Evolutionary conservation across 345 rosid species (phyloP), one percentile per base, ranked within the genome.

Genomic region (Sonneratia alba): DNA sequence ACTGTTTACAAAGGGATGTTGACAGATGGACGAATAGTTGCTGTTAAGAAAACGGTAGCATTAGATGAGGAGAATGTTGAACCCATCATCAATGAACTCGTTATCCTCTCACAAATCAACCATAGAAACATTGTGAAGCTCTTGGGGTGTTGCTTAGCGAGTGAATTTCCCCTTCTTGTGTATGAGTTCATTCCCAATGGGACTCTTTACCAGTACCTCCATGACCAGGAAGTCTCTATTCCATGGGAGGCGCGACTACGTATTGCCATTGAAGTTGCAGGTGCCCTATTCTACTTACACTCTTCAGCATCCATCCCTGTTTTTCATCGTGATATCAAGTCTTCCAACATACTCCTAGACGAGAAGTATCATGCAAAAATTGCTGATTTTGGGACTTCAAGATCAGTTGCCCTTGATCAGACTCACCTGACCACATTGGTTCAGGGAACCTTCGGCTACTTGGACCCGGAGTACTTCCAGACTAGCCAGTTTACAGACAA

Each of bases 251-350:
- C 9, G 7, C 71, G 81, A 1, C 48, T 78, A 42, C 61, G 67
- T 24, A 74, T 78, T 43, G 77, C 72, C 34, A 74, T 34, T 36
- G 77, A 74, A 74, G 47, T 70, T 47, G 77, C 72, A 0, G 72
- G 61, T 32, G 78, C 78, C 19, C 71, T 71, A 11, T 62, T 68
- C 0, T 77, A 73, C 61, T 67, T 77, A 24, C 77, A 77, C 71
- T 70, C 71, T 3, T 57, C 74, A 0, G 68, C 56, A 24, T 67
- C 75, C 48, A 70, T 70, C 34, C 72, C 69, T 0, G 36, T 74
- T 38, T 75, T 63, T 14, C 81, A 78, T 62, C 77, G 78, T 0
- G 81, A 78, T 48, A 75, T 78, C 32, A 78, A 78, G 72, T 65
- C 69, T 0, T 32, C 71, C 0, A 76, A 76, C 47, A 71, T 76